These are phyloP conservation scores for Calonectria honghensis DNA, from an alignment of 2,329 filamentous ascomycete species.

Conservation along the genomic window DNA sequence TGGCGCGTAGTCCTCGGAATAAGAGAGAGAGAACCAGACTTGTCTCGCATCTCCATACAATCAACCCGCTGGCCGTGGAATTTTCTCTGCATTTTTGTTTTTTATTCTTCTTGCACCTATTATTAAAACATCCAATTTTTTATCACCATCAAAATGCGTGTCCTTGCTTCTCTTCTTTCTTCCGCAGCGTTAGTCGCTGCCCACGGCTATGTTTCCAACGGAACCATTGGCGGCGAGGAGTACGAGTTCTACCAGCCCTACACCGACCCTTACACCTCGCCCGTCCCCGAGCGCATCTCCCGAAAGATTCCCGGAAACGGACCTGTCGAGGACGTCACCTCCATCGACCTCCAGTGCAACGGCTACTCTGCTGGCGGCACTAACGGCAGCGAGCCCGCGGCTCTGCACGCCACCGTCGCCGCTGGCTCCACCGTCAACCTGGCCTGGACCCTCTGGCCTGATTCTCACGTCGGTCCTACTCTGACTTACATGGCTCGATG, in stretches of 20 bases:
- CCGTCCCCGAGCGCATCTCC: constrained; percentile 71
- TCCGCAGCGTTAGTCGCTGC: constrained; percentile 65
- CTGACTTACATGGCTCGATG: constrained; percentile 78
- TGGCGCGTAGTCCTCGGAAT: background rate
- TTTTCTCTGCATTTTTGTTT: constrained; percentile 33
- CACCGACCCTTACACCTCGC: constrained; percentile 66
- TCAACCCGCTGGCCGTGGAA: constrained; percentile 25
- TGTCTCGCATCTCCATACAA: constrained; percentile 38
- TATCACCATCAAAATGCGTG: constrained; percentile 45
- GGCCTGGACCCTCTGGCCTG: constrained; percentile 72
- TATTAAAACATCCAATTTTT: constrained; percentile 10
- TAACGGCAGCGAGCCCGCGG: constrained; percentile 69
- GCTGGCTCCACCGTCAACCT: constrained; percentile 73
- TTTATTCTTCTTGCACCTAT: constrained; percentile 2
- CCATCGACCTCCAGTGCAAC: constrained; percentile 74
- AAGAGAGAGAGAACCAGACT: constrained; percentile 21
- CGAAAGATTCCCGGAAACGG: constrained; percentile 75
- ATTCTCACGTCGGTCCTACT: constrained; percentile 71
- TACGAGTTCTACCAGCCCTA: constrained; percentile 63
- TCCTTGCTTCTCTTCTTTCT: constrained; percentile 54
- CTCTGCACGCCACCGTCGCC: constrained; percentile 71
- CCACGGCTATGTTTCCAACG: constrained; percentile 70
- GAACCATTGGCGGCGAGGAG: constrained; percentile 63
- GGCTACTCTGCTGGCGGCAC: constrained; percentile 70
- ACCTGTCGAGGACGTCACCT: constrained; percentile 71